Percentiles rank a stretch among this genome's conserved stretches.
Conservation (phyloP, 2,329 filamentous ascomycete species). For the Diaporthe vexans region DNA sequence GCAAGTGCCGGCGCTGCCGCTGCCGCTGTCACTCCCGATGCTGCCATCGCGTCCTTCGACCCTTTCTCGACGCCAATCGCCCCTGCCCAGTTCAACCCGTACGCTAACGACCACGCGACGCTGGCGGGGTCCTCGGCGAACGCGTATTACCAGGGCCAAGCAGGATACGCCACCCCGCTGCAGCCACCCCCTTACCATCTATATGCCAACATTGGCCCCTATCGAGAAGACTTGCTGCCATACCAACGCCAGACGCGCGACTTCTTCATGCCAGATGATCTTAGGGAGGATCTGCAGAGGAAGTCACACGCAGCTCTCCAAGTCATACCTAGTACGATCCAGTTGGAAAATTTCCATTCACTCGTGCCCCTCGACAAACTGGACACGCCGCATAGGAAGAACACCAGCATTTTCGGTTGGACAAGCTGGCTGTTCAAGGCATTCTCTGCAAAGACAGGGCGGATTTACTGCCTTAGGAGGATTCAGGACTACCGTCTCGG, state of each 20-base stretch:
- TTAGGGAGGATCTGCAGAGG: conserved; percentile 90
- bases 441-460: conserved; percentile 87
- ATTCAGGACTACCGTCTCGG: conserved; percentile 91
- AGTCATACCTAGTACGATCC: conserved; percentile 81
- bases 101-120: conserved; percentile 77
- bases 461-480: conserved; percentile 87
- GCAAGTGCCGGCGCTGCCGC: conserved; percentile 63
- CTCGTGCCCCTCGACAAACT: conserved; percentile 77
- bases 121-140: conserved; percentile 67
- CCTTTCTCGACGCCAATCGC: conserved; percentile 73
- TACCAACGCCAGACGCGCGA: conserved; percentile 92
- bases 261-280: conserved; percentile 89
- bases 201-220: conserved; percentile 89
- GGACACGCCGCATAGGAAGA: conserved; percentile 85
- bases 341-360: conserved; percentile 91
- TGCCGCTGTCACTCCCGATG: conserved; percentile 57
- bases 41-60: conserved; percentile 67
- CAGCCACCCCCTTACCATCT: conserved; percentile 91
- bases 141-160: conserved; percentile 76
- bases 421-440: conserved; percentile 97
- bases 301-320: conserved; percentile 89
- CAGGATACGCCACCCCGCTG: conserved; percentile 63
- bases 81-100: conserved; percentile 77
- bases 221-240: conserved; percentile 82
- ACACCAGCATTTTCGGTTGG: conserved; percentile 84